Evolutionary conservation across 441 rosid genomes (phyloP).

Genomic region (Gossypium lobatum): DNA sequence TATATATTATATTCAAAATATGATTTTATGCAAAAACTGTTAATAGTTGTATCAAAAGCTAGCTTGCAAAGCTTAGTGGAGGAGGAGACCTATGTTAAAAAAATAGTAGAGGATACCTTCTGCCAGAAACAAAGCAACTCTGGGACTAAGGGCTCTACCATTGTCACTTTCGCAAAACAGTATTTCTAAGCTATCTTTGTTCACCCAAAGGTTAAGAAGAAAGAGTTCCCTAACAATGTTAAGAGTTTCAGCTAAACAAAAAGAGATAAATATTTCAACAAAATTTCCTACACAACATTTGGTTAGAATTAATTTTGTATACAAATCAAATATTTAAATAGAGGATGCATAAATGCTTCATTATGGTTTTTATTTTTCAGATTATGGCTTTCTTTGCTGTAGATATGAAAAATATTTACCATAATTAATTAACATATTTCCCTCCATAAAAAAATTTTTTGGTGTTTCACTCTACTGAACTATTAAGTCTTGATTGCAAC

Average conservation of each 20-base stretch:
- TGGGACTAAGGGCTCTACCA: constrained; percentile 35
- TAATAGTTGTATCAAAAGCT: no score
- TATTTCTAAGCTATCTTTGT: constrained; percentile 20
- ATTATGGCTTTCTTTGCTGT: neutral
- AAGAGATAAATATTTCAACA: constrained; percentile 1
- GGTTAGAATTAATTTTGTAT: neutral
- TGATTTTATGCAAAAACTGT: no score
- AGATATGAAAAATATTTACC: neutral
- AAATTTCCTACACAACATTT: neutral
- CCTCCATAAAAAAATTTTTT: neutral
- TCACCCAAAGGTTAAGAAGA: constrained; percentile 7
- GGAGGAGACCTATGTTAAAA: no score
- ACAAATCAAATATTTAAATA: neutral
- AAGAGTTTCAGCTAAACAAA: constrained; percentile 30
- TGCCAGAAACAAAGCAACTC: neutral
- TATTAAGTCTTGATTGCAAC: neutral
- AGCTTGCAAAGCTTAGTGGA: no score
- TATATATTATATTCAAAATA: no score
- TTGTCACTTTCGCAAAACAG: constrained; percentile 28
- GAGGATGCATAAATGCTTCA: neutral
- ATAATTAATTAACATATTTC: neutral
- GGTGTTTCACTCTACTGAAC: neutral
- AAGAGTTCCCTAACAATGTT: neutral
- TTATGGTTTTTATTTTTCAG: neutral
- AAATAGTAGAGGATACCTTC: neutral